Base-by-base conservation (phyloP, 1,284 basidiomycete species). In the Cryptococcus sp. region DNA sequence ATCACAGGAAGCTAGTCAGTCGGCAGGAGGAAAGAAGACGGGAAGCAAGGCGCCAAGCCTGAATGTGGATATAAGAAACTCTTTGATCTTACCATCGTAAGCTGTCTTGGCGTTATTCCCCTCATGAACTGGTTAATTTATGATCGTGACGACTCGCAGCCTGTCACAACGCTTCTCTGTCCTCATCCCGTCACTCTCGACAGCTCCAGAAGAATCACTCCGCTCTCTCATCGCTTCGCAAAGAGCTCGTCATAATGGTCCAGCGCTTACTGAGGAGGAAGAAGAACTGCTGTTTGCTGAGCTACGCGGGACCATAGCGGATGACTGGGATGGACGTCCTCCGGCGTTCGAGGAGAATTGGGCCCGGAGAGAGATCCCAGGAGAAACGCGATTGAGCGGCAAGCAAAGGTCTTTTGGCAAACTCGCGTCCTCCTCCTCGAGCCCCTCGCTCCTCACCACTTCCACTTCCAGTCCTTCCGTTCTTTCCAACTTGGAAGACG, bases 101-200 rank as follows among this genome's bases (percentile, higher is more conserved):
- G 3, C 17, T 29, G 22, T 52, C 41, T 15, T 15, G 11, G 39
- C 39, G 11, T 19, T 6, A 40, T n/a, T n/a, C n/a, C n/a, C 41
- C 13, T 40, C 13, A 26, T 40, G 37, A 16, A 7, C 49, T 19
- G 10, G n/a, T 10, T 5, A 8, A 19, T 10, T 25, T 40, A n/a
- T 49, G 34, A 19, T 19, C 37, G 34, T 22, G 16, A 23, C 20
- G 34, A 25, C 11, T 16, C 26, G 8, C 56, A 75, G 75, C 8
- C 56, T 77, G 25, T 69, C 73, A 3, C 64, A 74, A 54, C 67
- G 73, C 11, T 77, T 77, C 69, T 76, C 74, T 1, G 68, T 76
- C 25, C 72, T 77, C 47, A 57, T 76, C 5, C 74, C 75, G 7
- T 61, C 67, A 2, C 58, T 76, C 16, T 48, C 64, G 0, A 59